Conservation (phyloP, 768 basidiomycete genomes). For the Collybia mongolica region DNA sequence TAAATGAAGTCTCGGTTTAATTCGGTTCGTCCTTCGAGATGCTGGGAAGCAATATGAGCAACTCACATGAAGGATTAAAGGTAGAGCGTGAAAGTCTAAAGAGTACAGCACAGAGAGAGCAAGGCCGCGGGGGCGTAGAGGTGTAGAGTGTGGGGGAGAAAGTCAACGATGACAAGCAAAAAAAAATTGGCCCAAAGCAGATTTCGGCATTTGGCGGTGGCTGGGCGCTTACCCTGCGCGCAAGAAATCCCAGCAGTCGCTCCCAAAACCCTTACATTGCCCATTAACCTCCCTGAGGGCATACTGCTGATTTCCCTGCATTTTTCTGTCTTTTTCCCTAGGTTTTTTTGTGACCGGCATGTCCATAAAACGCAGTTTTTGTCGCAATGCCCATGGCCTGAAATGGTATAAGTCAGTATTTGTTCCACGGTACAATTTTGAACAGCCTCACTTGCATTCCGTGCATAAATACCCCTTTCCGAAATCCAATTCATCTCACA, state of each 20-base stretch:
- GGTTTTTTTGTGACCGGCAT: neutral
- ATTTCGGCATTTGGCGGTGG: constrained; percentile 22
- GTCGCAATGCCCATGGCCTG: constrained; percentile 7
- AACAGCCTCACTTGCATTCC: constrained; percentile 12
- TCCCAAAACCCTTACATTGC: constrained; percentile 4
- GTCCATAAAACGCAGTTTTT: neutral
- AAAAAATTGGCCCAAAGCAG: constrained; percentile 26
- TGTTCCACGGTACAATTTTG: neutral
- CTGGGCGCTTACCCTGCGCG: constrained; percentile 3
- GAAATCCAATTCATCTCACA: neutral
- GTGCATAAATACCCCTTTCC: too few species aligned
- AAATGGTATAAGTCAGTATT: constrained; percentile 19
- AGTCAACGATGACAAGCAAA: constrained; percentile 28
- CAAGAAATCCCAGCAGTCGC: neutral
- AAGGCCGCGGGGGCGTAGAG: constrained; percentile 19
- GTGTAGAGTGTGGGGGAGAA: constrained; percentile 21
- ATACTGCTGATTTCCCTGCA: neutral
- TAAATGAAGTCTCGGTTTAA: constrained; percentile 2
- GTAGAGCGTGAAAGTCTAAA: constrained; percentile 31
- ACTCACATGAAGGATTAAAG: constrained; percentile 32
- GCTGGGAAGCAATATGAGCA: constrained; percentile 4
- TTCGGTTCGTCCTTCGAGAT: neutral
- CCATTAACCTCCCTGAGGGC: neutral
- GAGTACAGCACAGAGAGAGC: constrained; percentile 31
- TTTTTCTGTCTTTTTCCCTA: neutral